phyloP scores from a whole-genome alignment of 805 yeast species.

The Saccharomycopsis sp. region DNA sequence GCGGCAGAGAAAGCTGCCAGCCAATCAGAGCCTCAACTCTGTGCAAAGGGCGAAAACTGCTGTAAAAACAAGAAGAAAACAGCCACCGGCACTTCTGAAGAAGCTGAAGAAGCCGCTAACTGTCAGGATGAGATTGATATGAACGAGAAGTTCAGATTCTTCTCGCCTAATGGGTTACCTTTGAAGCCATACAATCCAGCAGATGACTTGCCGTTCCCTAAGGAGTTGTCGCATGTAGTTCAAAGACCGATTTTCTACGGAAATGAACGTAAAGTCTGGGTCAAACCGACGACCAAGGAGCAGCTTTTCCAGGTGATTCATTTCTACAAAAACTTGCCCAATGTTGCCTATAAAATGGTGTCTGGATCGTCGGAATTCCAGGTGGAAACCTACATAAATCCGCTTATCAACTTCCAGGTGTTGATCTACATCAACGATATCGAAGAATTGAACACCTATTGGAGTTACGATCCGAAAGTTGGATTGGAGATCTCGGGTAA shows the following conservation, averaged over 20 bases:
- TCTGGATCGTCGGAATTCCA: constrained; percentile 45
- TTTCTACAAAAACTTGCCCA: constrained; percentile 28
- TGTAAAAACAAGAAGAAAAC: constrained; percentile 28
- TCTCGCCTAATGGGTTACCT: constrained; percentile 36
- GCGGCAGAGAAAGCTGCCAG: constrained; percentile 11
- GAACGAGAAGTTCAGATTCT: constrained; percentile 24
- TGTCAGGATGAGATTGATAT: constrained; percentile 28
- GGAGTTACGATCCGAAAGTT: constrained; percentile 32
- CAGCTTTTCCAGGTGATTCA: constrained; percentile 32
- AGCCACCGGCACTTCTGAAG: constrained; percentile 16
- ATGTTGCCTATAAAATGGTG: constrained; percentile 31
- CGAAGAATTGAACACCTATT: constrained; percentile 32
- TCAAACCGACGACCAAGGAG: constrained; percentile 35
- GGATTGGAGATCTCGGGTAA: constrained; percentile 41
- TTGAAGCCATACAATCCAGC: constrained; percentile 34
- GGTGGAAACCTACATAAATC: constrained; percentile 39
- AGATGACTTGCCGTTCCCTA: constrained; percentile 38
- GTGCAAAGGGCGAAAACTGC: constrained; percentile 33
- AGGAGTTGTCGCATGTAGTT: constrained; percentile 27
- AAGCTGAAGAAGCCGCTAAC: neutral
- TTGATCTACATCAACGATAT: constrained; percentile 38
- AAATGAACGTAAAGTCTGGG: constrained; percentile 36
- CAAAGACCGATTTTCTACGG: constrained; percentile 32
- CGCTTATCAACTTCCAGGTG: constrained; percentile 34
- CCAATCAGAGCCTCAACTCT: constrained; percentile 16